These are phyloP conservation scores for Ustilago tritici DNA, from an alignment of 1,284 basidiomycete genomes.

Conservation along the genomic window DNA sequence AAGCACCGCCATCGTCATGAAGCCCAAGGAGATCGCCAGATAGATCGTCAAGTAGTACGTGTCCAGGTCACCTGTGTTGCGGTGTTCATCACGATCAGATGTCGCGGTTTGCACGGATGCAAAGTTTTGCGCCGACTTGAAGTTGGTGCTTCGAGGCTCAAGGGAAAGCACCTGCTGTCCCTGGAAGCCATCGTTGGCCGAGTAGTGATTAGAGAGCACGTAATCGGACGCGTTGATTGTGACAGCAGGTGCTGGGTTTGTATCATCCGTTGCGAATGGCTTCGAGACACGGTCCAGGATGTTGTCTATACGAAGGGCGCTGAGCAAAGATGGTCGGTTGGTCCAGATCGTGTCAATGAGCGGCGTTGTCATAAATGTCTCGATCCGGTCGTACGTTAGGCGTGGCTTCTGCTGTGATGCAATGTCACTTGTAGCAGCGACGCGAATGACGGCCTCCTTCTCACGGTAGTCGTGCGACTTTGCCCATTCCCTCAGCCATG, in stretches of 20 bases:
- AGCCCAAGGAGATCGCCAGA: slow-evolving; percentile 50
- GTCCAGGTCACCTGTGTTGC: slow-evolving; percentile 46
- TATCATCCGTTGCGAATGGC: slow-evolving; percentile 9
- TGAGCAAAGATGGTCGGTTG: slow-evolving; percentile 24
- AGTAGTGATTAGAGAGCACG: neutral
- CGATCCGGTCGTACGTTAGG: slow-evolving; percentile 25
- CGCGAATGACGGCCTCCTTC: slow-evolving; percentile 7
- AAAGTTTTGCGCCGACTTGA: neutral
- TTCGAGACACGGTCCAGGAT: slow-evolving; percentile 23
- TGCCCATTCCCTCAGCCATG: slow-evolving; percentile 68
- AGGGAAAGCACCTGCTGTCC: slow-evolving; percentile 30
- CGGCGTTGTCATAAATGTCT: slow-evolving; percentile 43
- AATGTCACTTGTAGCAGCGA: slow-evolving; percentile 5
- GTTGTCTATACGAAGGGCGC: slow-evolving; percentile 16
- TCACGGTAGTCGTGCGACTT: slow-evolving; percentile 56
- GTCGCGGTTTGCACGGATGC: neutral
- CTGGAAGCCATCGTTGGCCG: neutral
- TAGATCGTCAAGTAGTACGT: slow-evolving; percentile 65
- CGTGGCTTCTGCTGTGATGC: slow-evolving; percentile 10
- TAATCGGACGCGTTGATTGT: neutral
- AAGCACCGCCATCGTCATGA: slow-evolving; percentile 57
- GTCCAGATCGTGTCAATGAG: slow-evolving; percentile 43
- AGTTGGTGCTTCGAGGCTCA: slow-evolving; percentile 2
- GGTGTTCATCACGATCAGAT: slow-evolving; percentile 3
- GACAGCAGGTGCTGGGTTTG: neutral